phyloP scores from a whole-genome alignment of 306 rosid species.

The Sindora glabra region DNA sequence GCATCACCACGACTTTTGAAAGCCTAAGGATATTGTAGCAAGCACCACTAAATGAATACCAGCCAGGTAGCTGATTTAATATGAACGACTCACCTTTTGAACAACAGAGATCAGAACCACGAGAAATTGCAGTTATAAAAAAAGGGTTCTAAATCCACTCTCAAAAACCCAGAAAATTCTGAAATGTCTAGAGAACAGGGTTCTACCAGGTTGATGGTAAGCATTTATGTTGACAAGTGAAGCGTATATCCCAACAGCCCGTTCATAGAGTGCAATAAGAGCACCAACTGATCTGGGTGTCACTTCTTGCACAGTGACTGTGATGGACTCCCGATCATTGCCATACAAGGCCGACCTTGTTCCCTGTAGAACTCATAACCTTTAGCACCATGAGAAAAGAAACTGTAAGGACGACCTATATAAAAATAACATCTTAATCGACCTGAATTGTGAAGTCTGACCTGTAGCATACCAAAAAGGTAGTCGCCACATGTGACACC shows the following conservation, averaged over 20 bases:
- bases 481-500: constrained; percentile 75
- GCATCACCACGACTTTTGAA: too few species aligned
- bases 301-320: constrained; percentile 61
- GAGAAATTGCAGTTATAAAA: not conserved
- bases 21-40: too few species aligned
- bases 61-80: not conserved
- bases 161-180: not conserved
- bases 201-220: constrained; percentile 63
- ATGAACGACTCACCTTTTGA: not conserved
- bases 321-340: constrained; percentile 48
- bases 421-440: not conserved
- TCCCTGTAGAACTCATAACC: constrained; percentile 27
- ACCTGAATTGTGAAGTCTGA: constrained; percentile 3
- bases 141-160: not conserved
- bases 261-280: constrained; percentile 57
- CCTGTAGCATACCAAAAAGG: constrained; percentile 77
- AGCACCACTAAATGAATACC: too few species aligned
- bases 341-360: constrained; percentile 61
- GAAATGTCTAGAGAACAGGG: not conserved
- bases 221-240: constrained; percentile 54
- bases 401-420: not conserved
- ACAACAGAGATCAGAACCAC: not conserved
- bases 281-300: constrained; percentile 60
- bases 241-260: constrained; percentile 67
- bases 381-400: not conserved